Evolutionary conservation across 1,284 basidiomycete species (phyloP).

Genomic region (Cryptococcus amylolentus): DNA sequence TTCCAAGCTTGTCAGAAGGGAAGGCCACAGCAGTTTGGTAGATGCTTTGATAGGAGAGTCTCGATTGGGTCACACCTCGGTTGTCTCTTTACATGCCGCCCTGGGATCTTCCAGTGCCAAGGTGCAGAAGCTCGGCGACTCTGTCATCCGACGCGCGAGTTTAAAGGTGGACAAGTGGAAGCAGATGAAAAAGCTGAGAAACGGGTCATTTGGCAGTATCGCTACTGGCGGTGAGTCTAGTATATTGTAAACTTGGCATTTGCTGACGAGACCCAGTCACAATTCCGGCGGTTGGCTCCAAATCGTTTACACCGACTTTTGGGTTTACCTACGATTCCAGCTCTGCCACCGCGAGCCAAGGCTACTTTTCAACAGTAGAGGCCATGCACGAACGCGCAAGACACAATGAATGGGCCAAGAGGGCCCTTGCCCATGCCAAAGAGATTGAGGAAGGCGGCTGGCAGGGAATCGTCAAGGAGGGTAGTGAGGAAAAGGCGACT

Average conservation of each 20-base stretch:
- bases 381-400: slow-evolving; percentile 38
- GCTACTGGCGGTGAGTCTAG: slow-evolving; percentile 23
- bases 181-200: slow-evolving; percentile 16
- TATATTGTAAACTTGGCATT: neutral
- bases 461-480: slow-evolving; percentile 2
- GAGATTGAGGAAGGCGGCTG: slow-evolving; percentile 3
- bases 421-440: neutral
- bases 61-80: slow-evolving; percentile 32
- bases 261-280: slow-evolving; percentile 13
- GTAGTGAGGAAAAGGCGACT: slow-evolving; percentile 12
- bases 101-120: no score
- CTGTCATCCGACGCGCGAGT: slow-evolving; percentile 34
- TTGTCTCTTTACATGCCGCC: no score
- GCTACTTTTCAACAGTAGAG: slow-evolving; percentile 34
- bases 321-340: slow-evolving; percentile 40
- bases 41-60: slow-evolving; percentile 23
- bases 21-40: slow-evolving; percentile 4
- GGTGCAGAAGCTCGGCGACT: slow-evolving; percentile 17
- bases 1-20: slow-evolving; percentile 12
- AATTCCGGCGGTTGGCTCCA: slow-evolving; percentile 3
- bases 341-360: slow-evolving; percentile 22
- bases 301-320: slow-evolving; percentile 33
- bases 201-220: slow-evolving; percentile 27
- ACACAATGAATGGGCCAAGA: slow-evolving; percentile 19
- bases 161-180: slow-evolving; percentile 41